Evolutionary conservation across 2,329 filamentous ascomycete species (phyloP).

Genomic region (Gyromitra esculenta): DNA sequence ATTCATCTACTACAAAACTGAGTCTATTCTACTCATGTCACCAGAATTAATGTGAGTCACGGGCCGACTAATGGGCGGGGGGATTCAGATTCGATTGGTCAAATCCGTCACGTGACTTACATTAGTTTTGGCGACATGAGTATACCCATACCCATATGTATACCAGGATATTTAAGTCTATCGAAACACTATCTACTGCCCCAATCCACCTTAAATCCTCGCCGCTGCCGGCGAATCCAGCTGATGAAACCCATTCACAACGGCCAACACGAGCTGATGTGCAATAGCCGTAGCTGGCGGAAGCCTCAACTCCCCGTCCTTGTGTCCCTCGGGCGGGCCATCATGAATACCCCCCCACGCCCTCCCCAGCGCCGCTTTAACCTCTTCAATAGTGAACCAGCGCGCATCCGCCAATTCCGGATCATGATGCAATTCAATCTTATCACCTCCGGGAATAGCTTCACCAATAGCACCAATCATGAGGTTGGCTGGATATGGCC

Average conservation of each 20-base stretch:
- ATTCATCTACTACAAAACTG: too few species aligned
- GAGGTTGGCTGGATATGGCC: conserved; percentile 84
- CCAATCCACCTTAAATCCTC: conserved; percentile 41
- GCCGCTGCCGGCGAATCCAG: background rate
- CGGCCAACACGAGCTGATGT: conserved; percentile 83
- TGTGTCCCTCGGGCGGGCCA: conserved; percentile 23
- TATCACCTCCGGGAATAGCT: conserved; percentile 80
- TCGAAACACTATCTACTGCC: background rate
- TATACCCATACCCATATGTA: background rate
- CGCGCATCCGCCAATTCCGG: conserved; percentile 88
- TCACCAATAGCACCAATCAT: conserved; percentile 92
- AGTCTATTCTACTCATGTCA: too few species aligned
- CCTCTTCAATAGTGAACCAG: conserved; percentile 86
- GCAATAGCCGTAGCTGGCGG: conserved; percentile 92
- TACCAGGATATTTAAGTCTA: conserved; percentile 1
- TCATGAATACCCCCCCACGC: conserved; percentile 33
- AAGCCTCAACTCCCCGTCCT: conserved; percentile 75
- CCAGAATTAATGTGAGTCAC: too few species aligned
- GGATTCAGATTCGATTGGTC: too few species aligned
- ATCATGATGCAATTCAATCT: conserved; percentile 83
- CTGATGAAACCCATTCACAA: conserved; percentile 73
- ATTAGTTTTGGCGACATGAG: background rate
- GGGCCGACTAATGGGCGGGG: too few species aligned
- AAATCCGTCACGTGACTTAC: background rate
- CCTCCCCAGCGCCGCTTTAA: conserved; percentile 69